A percentile compares a stretch with the other conserved stretches of the same genome.
Evolutionary conservation across 768 basidiomycete genomes (phyloP).

Genomic region (Rhizopogon vesiculosus): DNA sequence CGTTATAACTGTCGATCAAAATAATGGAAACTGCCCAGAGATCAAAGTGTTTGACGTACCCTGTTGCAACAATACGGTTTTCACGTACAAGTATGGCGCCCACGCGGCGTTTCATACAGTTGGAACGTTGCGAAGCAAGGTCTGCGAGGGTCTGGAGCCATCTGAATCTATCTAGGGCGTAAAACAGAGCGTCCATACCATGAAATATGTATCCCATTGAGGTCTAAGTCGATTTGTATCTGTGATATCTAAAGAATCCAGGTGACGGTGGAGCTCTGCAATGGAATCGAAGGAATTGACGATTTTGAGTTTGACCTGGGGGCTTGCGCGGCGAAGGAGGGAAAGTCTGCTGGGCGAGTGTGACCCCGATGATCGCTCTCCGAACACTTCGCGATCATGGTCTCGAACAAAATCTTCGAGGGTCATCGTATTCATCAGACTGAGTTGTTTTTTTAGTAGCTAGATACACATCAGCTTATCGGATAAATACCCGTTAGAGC

Average conservation of each 20-base stretch:
- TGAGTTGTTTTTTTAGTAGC: neutral
- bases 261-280: slow-evolving; percentile 50
- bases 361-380: slow-evolving; percentile 21
- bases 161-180: slow-evolving; percentile 5
- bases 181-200: slow-evolving; percentile 50
- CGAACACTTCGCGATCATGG: slow-evolving; percentile 69
- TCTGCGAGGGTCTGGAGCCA: slow-evolving; percentile 72
- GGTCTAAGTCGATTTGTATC: slow-evolving; percentile 78
- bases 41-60: slow-evolving; percentile 35
- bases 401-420: slow-evolving; percentile 71
- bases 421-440: neutral
- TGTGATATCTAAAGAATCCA: slow-evolving; percentile 65
- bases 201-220: slow-evolving; percentile 95
- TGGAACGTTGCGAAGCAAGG: slow-evolving; percentile 83
- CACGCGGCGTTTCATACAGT: slow-evolving; percentile 96
- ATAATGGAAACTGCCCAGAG: neutral
- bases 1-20: slow-evolving; percentile 70
- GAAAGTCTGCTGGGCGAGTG: slow-evolving; percentile 14
- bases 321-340: slow-evolving; percentile 9
- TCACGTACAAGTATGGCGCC: slow-evolving; percentile 90
- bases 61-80: slow-evolving; percentile 73
- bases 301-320: slow-evolving; percentile 57
- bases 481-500: slow-evolving; percentile 42
- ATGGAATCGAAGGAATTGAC: slow-evolving; percentile 59
- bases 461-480: neutral